These are phyloP conservation scores for Cordyceps farinosa DNA, from an alignment of 2,329 filamentous ascomycete species.

Conservation along the genomic window DNA sequence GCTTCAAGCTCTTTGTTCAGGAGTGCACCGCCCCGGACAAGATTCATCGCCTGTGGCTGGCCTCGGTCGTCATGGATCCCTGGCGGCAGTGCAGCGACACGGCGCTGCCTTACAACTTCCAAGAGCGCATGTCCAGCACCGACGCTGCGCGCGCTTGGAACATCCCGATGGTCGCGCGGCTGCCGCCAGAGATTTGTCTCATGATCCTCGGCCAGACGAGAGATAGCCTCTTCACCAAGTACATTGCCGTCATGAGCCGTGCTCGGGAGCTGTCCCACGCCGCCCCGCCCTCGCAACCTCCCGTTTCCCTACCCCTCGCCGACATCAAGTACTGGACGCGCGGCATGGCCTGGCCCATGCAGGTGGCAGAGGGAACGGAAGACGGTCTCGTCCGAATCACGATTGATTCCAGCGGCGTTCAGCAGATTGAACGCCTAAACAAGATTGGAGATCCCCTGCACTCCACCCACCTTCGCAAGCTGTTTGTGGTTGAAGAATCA, in stretches of 20 bases:
- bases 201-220: background rate
- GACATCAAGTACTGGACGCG: constrained; percentile 7
- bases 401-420: constrained; percentile 9
- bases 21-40: constrained; percentile 12
- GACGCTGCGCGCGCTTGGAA: constrained; percentile 4
- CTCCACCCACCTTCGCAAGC: constrained; percentile 5
- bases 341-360: constrained; percentile 11
- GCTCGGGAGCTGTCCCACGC: background rate
- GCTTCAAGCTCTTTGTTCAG: constrained; percentile 11
- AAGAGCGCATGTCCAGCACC: constrained; percentile 1
- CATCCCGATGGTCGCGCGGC: background rate
- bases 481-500: background rate
- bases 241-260: constrained; percentile 14
- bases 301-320: background rate
- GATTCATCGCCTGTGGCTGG: constrained; percentile 10
- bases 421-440: constrained; percentile 6
- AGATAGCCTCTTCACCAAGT: background rate
- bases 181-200: constrained; percentile 9
- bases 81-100: constrained; percentile 5
- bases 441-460: constrained; percentile 4
- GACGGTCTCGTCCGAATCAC: constrained; percentile 4
- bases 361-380: background rate
- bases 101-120: background rate
- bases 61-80: constrained; percentile 5
- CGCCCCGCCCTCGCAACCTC: background rate